phyloP scores from a whole-genome alignment of 768 basidiomycete genomes.

The Leucocoprinus birnbaumii region DNA sequence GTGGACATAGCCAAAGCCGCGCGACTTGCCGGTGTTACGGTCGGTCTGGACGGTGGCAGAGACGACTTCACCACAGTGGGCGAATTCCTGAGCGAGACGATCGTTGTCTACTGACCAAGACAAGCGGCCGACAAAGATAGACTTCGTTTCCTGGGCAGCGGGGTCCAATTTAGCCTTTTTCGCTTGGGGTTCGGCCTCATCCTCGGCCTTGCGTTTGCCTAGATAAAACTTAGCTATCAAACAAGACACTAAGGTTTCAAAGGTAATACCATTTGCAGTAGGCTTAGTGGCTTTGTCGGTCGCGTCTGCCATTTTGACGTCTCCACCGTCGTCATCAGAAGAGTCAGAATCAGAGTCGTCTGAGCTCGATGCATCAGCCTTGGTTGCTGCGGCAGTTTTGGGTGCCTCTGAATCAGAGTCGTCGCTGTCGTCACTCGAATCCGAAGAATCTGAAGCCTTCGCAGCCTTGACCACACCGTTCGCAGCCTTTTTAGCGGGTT shows the following conservation, averaged over 20 bases:
- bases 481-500: not conserved
- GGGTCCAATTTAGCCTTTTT: constrained; percentile 81
- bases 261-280: constrained; percentile 29
- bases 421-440: constrained; percentile 23
- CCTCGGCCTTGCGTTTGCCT: constrained; percentile 85
- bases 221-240: constrained; percentile 3
- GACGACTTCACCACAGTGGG: constrained; percentile 82
- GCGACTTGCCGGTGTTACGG: constrained; percentile 76
- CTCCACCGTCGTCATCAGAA: constrained; percentile 42
- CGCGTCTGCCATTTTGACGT: constrained; percentile 59
- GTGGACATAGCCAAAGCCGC: constrained; percentile 83
- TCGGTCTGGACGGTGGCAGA: constrained; percentile 89
- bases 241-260: not conserved
- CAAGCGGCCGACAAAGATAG: constrained; percentile 88
- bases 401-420: constrained; percentile 25
- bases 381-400: constrained; percentile 17
- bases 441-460: constrained; percentile 14
- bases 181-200: constrained; percentile 49
- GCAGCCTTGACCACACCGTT: constrained; percentile 8
- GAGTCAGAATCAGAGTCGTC: constrained; percentile 19
- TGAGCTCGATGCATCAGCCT: constrained; percentile 23
- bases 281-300: constrained; percentile 25
- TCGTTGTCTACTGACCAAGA: constrained; percentile 98
- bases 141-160: constrained; percentile 51
- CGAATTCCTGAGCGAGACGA: constrained; percentile 89